Percentiles rank a stretch among this genome's conserved stretches.
These are phyloP conservation scores for Eucalyptus sp. DNA, from an alignment of 345 rosid genomes.

Conservation along the genomic window DNA sequence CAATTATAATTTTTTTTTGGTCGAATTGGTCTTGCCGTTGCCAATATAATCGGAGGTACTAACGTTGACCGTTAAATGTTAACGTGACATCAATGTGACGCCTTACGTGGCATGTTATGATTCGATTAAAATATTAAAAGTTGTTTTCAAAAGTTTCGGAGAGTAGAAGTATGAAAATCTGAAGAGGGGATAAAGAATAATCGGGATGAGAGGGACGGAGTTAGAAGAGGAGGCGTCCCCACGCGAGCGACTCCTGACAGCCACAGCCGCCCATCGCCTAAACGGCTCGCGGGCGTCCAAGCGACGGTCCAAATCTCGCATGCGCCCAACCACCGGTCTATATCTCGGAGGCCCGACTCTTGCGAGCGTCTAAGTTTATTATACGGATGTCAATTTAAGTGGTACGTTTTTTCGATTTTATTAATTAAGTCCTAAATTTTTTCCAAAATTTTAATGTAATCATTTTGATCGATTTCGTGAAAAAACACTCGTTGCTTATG, in stretches of 20 bases:
- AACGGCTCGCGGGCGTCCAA: background rate
- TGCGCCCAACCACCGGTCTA: background rate
- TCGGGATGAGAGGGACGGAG: background rate
- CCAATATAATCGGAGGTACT: background rate
- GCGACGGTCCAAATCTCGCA: background rate
- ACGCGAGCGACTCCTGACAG: background rate
- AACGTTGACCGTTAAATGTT: background rate
- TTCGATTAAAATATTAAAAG: background rate
- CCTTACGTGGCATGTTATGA: background rate
- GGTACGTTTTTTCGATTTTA: rapidly evolving
- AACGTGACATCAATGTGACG: background rate
- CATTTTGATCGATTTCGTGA: background rate
- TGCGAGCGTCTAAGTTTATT: rapidly evolving
- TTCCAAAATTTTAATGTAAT: background rate
- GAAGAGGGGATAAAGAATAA: background rate
- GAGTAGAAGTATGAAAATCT: background rate
- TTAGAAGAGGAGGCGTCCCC: background rate
- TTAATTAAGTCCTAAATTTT: background rate
- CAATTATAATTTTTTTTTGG: background rate
- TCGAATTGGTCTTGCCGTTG: background rate
- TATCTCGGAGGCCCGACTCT: background rate
- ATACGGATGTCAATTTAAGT: background rate
- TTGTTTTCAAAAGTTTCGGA: background rate
- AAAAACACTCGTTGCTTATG: background rate
- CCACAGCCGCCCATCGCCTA: background rate